Base-by-base conservation (phyloP, 441 rosid genomes). In the Arabidopsis lyrata region DNA sequence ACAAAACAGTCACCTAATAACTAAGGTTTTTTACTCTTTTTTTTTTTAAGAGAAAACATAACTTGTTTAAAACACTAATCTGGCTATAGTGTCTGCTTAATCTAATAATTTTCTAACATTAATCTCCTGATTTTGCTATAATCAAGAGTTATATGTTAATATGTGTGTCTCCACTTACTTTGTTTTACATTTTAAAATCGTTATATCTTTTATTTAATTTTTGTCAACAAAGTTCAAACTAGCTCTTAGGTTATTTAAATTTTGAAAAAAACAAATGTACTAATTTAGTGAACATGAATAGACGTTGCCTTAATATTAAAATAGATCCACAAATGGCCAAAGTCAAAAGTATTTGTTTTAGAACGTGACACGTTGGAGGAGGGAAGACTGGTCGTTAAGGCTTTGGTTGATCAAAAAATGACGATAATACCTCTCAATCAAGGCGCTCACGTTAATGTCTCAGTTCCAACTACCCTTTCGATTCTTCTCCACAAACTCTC, bases 311-410 rank as follows among this genome's bases (percentile, higher is more conserved):
- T 18, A 59, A 44, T 50, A 14, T 32, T 65, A 59, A 65, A 65
- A 77, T 20, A 70, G 16, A 57, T 12, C 1, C 42, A 71, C 20
- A 71, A 65, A 57, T 70, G 29, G 41, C 70, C 22, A 39, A 49
- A 75, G 75, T 76, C 75, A 55, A 55, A 63, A 68, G 63, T 59
- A 54, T 61, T 45, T 69, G 60, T 45, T 9, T 42, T 63, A 69
- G 60, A 76, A 69, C 68, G 68, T 71, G 77, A 77, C 80, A 77
- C 76, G 80, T 77, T 41, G 63, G 68, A 77, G 29, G 44, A 58
- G 41, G 45, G 63, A 58, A 13, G 62, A 44, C n/a, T 45, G 53
- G 55, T 63, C 59, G 69, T 69, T 32, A 45, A 32, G 49, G 34
- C 31, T 32, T 58, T 12, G 8, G 8, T 74, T 31, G 31, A 59